A percentile compares a stretch with the other conserved stretches of the same genome.
phyloP scores from a whole-genome alignment of 768 basidiomycete species.

The Boletus pseudopeckii region DNA sequence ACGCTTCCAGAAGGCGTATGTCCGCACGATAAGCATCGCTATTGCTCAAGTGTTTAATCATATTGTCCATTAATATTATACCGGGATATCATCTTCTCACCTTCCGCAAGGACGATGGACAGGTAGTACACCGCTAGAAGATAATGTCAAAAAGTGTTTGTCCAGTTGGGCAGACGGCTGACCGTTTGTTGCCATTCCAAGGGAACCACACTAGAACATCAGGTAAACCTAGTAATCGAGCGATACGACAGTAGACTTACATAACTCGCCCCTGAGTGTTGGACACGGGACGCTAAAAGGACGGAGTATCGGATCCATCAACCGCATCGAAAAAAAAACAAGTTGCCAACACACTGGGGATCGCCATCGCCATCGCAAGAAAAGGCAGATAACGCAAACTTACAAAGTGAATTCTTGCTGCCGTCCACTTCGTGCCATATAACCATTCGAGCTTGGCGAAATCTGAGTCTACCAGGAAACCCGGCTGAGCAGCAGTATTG shows the following conservation, averaged over 20 bases:
- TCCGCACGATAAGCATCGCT: constrained; percentile 20
- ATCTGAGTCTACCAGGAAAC: neutral
- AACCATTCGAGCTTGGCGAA: constrained; percentile 17
- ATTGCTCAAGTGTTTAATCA: neutral
- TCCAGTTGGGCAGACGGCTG: neutral
- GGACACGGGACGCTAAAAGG: constrained; percentile 3
- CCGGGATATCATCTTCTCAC: constrained; percentile 2
- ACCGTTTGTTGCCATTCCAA: constrained; percentile 12
- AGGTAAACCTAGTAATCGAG: neutral
- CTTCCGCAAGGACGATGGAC: constrained; percentile 16
- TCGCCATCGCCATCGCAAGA: constrained; percentile 10
- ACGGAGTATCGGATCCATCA: neutral
- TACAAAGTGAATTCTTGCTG: constrained; percentile 16
- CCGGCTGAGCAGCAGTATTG: neutral
- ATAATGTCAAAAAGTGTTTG: neutral
- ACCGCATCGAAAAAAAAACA: neutral
- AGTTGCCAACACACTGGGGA: constrained; percentile 3
- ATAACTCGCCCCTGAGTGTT: neutral
- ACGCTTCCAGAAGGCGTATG: constrained; percentile 17
- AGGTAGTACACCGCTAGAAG: constrained; percentile 13
- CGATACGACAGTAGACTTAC: neutral
- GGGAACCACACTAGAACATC: constrained; percentile 7
- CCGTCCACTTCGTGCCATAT: constrained; percentile 15
- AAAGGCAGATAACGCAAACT: constrained; percentile 24
- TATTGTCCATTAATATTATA: neutral